Evolutionary conservation across 2,329 filamentous ascomycete species (phyloP), one percentile per base, ranked within the genome.

Genomic region (Calonectria pteridis): DNA sequence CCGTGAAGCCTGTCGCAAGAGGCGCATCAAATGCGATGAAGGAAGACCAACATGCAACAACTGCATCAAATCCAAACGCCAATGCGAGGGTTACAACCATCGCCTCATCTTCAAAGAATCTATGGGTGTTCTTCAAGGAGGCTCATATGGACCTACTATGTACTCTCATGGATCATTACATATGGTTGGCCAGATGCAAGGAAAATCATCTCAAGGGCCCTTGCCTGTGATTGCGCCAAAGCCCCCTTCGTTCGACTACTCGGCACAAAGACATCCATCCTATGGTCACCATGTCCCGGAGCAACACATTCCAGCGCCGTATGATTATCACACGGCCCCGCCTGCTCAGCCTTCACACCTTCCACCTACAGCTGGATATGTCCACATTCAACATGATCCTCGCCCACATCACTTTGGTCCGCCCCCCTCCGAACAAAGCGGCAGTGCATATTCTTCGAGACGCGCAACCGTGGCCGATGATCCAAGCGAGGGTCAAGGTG

Each of bases 11-110:
- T 99, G 97, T 85, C 94, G 97, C 76, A 96, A 94, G 85, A 93
- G 97, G 67, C 94, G 97, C 75, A 98, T 99, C 85, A 99, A 98
- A 85, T 99, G 97, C 84, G 97, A 97, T 75, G 97, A 98, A 84
- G 94, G 95, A 80, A 91, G 93, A 64, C 95, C 95, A 31, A 93
- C 90, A 33, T 97, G 95, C 85, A 92, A 90, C 81, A 97, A 97
- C 81, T 97, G 95, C 85, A 92, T 94, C 86, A 97, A 96, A 82
- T 96, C 94, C 23, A 96, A 96, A 84, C 90, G 95, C 18, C 88
- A 92, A 77, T 97, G 95, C 83, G 94, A 97, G 83, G 95, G 95
- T 67, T 97, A 97, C 83, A 95, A 92, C 78, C 93, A 95, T 83
- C 91, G 93, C 59, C 92, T 97, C 68, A 88, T 95, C 73, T 97